A percentile compares a stretch with the other conserved stretches of the same genome.
phyloP scores from a whole-genome alignment of 176 grass and related monocot genomes.

The Tillandsia fasciculata region DNA sequence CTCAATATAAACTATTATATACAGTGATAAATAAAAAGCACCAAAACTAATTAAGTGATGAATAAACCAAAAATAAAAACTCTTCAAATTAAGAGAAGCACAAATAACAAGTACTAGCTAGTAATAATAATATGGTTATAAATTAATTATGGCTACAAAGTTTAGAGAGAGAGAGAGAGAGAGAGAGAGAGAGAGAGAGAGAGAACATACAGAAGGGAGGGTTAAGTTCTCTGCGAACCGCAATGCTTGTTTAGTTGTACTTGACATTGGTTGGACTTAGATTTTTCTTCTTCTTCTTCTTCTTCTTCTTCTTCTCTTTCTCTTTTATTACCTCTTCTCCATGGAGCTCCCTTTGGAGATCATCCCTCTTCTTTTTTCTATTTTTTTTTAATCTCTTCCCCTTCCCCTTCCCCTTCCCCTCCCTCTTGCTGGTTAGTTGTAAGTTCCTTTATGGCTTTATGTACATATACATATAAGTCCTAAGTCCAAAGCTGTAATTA shows the following conservation, averaged over 20 bases:
- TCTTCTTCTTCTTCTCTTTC: neutral
- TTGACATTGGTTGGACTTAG: constrained; percentile 30
- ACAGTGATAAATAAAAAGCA: no score
- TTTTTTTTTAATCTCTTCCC: neutral
- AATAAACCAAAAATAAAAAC: no score
- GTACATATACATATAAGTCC: neutral
- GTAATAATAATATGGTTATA: no score
- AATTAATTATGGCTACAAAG: neutral
- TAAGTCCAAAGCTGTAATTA: neutral
- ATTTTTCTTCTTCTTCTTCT: constrained; percentile 18
- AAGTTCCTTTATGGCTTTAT: neutral
- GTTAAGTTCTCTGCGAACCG: constrained; percentile 72
- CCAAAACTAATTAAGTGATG: no score
- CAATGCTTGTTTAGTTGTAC: constrained; percentile 37
- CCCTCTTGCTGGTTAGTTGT: no score
- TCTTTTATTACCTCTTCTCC: neutral
- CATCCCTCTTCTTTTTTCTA: neutral
- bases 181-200: constrained; percentile 17
- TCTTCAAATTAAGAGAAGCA: no score
- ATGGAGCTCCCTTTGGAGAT: neutral
- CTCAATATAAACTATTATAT: no score
- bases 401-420: neutral
- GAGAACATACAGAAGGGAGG: constrained; percentile 59
- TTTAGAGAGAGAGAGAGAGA: no score
- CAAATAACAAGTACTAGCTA: no score